Base-by-base conservation (phyloP, 495 filamentous ascomycete species). In the Penicillium salamii region DNA sequence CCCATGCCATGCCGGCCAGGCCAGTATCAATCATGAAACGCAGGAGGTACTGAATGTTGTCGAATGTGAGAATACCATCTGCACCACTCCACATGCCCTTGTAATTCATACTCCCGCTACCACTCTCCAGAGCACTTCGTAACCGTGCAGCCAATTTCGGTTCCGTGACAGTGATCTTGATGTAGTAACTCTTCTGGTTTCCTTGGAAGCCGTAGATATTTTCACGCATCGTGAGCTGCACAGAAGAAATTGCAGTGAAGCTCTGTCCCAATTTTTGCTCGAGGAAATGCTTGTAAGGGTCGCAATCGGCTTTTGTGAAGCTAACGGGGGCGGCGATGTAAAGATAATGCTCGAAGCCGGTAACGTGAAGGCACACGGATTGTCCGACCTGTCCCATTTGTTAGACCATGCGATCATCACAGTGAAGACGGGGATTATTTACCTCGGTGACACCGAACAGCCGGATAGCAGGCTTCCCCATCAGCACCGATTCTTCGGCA, bases 401-500 rank as follows among this genome's bases (percentile, higher is more conserved):
- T 39, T 21, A 40, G 24, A 32, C 19, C 3, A 7, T 9, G 23
- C 4, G 5, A n/a, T 13, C 3, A 46, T 1, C 14, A 5, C n/a
- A 12, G 19, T 14, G 11, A 18, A 18, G 23, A 3, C 3, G 5
- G 5, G 12, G 18, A 23, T 7, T 15, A 33, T 35, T 52, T 72
- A 86, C 86, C 78, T 93, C 89, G n/a, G 92, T 97, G n/a, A 97
- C 90, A 57, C 93, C 93, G 66, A 97, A 99, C 12, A 99, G 78
- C 68, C 89, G 90, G 50, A 97, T 78, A 0, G 88, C 81, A 1
- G 87, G 74, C 58, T 79, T 84, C 14, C 85, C 84, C 65, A 78
- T 58, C 5, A 96, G 55, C 3, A 79, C 83, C 15, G 93, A 91
- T 66, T 97, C 92, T 57, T 97, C 92, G 4, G 83, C 86, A 55